Evolutionary conservation across 2,329 filamentous ascomycete genomes (phyloP).

Genomic region (Monilinia aucupariae): DNA sequence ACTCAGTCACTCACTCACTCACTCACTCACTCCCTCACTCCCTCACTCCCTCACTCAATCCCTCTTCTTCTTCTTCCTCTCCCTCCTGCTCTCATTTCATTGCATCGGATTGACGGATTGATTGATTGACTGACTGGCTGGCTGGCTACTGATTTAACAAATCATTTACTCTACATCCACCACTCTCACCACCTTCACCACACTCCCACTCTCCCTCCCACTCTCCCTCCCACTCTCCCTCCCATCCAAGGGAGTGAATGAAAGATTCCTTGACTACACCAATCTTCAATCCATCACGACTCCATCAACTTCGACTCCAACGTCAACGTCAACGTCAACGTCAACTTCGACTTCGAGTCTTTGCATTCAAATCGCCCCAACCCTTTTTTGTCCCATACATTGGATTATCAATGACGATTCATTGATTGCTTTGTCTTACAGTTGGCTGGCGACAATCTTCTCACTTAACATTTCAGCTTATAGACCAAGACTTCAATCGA

Average conservation of each 20-base stretch:
- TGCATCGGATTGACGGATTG: too few species aligned
- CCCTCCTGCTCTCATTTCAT: background rate
- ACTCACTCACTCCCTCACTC: too few species aligned
- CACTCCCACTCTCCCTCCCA: background rate
- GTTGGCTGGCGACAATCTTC: slow-evolving; percentile 9
- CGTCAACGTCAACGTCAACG: too few species aligned
- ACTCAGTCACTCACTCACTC: too few species aligned
- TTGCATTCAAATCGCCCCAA: background rate
- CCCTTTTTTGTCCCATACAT: background rate
- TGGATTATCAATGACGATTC: slow-evolving; percentile 10
- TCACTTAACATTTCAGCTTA: background rate
- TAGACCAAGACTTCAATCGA: background rate
- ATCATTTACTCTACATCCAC: background rate
- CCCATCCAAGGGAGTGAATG: background rate
- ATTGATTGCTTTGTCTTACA: slow-evolving; percentile 4
- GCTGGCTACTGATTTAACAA: too few species aligned
- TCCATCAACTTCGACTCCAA: background rate
- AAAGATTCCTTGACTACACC: too few species aligned
- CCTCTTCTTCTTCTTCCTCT: background rate
- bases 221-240: background rate
- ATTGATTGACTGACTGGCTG: too few species aligned
- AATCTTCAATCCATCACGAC: background rate
- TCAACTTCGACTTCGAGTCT: background rate
- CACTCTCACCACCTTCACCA: background rate
- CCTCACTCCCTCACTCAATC: too few species aligned